These are phyloP conservation scores for Fraxinus baroniana DNA, from an alignment of 305 asterid genomes.

Conservation along the genomic window DNA sequence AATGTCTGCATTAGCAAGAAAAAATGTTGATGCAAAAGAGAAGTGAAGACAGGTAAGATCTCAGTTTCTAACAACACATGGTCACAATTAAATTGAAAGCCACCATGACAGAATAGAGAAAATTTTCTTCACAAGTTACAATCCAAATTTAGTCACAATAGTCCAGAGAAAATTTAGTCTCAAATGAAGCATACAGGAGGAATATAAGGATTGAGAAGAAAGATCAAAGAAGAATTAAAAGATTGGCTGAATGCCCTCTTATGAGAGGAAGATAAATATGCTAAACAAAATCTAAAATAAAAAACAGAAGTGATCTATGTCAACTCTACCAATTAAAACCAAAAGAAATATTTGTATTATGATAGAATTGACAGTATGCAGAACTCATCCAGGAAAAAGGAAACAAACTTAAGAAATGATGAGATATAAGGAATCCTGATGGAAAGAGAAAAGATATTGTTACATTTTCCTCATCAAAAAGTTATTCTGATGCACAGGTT, in stretches of 20 bases:
- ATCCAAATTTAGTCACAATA: not conserved
- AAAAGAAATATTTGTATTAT: not conserved
- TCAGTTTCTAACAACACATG: not conserved
- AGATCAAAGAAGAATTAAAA: not conserved
- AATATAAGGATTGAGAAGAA: not conserved
- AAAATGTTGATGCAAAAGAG: conserved; percentile 5
- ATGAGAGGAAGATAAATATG: not conserved
- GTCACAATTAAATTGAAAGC: not conserved
- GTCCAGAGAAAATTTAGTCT: not conserved
- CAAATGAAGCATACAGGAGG: conserved; percentile 9
- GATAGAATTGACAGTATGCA: not conserved
- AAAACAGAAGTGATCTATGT: not conserved
- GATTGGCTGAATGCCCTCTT: not conserved
- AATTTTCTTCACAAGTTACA: not conserved
- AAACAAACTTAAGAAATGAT: not conserved
- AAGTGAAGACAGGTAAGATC: not conserved
- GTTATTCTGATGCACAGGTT: not conserved
- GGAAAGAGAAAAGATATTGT: not conserved
- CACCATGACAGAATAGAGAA: not conserved
- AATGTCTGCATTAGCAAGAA: conserved; percentile 25
- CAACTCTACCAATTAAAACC: not conserved
- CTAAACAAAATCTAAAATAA: not conserved
- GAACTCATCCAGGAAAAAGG: not conserved
- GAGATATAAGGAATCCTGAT: not conserved
- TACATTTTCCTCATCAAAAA: not conserved